Base-by-base conservation (phyloP, 352 stramenopile species). In the Pythium volutum region DNA sequence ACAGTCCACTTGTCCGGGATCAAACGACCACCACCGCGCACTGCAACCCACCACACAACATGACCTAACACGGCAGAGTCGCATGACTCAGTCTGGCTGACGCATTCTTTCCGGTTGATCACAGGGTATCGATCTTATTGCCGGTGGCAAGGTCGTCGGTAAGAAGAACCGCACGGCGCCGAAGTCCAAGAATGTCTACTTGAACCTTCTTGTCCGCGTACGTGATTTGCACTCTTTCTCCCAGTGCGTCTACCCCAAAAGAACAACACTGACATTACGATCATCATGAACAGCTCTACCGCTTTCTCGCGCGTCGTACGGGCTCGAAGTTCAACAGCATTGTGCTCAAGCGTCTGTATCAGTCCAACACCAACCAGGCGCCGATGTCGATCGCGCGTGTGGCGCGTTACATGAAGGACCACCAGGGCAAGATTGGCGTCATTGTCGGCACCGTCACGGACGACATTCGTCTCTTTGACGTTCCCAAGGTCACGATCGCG, bases 131-230 rank as follows among this genome's bases (percentile, higher is more conserved):
- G 97, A 99, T 98, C 85, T 99, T 73, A 97, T 98, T 81, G 97
- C 97, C 71, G 98, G 97, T 85, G 97, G 97, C 79, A 97, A 98
- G 81, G 91, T 97, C 76, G 88, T 97, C 51, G 97, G 97, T 59
- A 98, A 99, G 88, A 99, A 99, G 82, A 94, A 95, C 77, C 97
- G 97, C 64, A 98, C 86, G 69, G 97, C 95, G 67, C 94, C 97
- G 63, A 99, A 99, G 91, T 99, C 94, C 57, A 89, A 98, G 60
- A 99, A 99, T 91, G 93, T 98, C 68, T 99, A 99, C 89, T 91
- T 98, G 68, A 97, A 98, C 74, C 91, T 99, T 23, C 92, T 99
- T 50, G 97, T 99, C 70, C 82, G 84, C 69, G 77, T 87, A 81
- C 55, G 77, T 84, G 25, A n/a, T 22, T 3, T n/a, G 33, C 4